Evolutionary conservation across 176 grass and related monocot species (phyloP).

Genomic region (Neostapfia colusana): DNA sequence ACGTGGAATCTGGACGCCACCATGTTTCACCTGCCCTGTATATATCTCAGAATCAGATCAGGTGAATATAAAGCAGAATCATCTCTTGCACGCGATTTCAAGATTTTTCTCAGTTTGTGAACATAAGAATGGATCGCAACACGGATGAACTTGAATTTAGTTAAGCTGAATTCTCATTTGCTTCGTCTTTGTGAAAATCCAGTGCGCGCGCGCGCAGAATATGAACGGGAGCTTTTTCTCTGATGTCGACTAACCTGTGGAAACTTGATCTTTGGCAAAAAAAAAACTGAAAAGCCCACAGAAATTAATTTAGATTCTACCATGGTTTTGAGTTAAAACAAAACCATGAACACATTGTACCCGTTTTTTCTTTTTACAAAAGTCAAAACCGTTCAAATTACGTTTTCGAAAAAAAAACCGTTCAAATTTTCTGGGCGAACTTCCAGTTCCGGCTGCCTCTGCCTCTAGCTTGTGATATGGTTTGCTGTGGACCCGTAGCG

Average conservation of each 20-base stretch:
- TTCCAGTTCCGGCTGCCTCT: not conserved
- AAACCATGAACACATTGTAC: no score
- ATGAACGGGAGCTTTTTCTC: not conserved
- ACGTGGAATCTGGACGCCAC: constrained; percentile 11
- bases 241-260: no score
- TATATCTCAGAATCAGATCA: no score
- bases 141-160: not conserved
- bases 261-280: no score
- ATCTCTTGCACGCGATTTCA: not conserved
- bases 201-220: not conserved
- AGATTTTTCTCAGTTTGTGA: not conserved
- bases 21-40: constrained; percentile 51
- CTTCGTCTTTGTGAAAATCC: not conserved
- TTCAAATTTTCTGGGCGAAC: no score
- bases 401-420: no score
- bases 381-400: no score
- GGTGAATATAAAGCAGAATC: constrained; percentile 20
- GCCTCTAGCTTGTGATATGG: not conserved
- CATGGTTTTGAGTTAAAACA: no score
- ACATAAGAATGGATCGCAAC: not conserved
- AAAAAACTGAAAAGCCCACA: no score
- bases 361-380: no score
- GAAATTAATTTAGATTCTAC: no score
- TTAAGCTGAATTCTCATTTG: not conserved
- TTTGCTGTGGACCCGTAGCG: not conserved